Conservation (phyloP, 2,329 filamentous ascomycete species). For the Elsinoe australis region DNA sequence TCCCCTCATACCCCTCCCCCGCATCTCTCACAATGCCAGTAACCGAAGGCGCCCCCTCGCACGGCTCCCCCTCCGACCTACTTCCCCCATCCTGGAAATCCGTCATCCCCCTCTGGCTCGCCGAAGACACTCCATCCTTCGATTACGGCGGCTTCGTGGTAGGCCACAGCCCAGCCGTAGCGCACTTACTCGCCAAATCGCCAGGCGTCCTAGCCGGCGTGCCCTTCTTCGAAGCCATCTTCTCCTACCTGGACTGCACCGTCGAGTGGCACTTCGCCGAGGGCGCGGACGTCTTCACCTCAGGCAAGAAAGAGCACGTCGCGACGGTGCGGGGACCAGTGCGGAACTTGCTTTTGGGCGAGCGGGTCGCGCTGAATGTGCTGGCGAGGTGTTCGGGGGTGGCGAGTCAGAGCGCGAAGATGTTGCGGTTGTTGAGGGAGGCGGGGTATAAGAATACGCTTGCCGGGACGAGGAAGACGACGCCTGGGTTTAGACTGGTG, state of each 20-base stretch:
- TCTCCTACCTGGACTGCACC: constrained; percentile 77
- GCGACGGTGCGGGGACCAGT: constrained; percentile 83
- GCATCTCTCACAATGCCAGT: constrained; percentile 26
- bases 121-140: constrained; percentile 92
- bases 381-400: constrained; percentile 87
- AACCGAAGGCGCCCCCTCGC: constrained; percentile 47
- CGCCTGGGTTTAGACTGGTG: constrained; percentile 86
- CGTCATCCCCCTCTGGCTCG: constrained; percentile 74
- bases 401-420: constrained; percentile 40
- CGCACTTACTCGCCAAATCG: constrained; percentile 49
- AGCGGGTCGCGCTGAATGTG: constrained; percentile 85
- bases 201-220: constrained; percentile 79
- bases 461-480: constrained; percentile 95
- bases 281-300: constrained; percentile 58
- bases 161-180: constrained; percentile 52
- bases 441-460: constrained; percentile 73
- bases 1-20: not conserved
- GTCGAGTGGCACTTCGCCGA: constrained; percentile 82
- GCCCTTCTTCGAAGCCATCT: constrained; percentile 93
- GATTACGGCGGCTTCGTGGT: constrained; percentile 98
- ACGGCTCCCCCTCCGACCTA: constrained; percentile 61
- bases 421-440: constrained; percentile 46
- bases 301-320: constrained; percentile 53
- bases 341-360: constrained; percentile 76
- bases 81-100: constrained; percentile 80